These are phyloP conservation scores for Diutina siamensis DNA, from an alignment of 1,139 yeast genomes.

Conservation along the genomic window DNA sequence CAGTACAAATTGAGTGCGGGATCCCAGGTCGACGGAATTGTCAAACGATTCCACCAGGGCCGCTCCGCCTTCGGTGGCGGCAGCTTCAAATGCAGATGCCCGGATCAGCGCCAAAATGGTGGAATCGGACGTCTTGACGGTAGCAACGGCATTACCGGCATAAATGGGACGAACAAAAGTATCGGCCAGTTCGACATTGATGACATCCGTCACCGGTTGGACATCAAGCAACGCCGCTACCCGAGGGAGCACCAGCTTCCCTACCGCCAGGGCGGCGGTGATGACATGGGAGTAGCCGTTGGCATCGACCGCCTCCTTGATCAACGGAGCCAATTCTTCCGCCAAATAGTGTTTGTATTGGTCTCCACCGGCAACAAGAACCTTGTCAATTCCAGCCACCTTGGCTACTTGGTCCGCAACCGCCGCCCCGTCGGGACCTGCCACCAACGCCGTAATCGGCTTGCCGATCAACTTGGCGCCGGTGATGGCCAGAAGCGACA, in stretches of 20 bases:
- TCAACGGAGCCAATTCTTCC: slow-evolving; percentile 52
- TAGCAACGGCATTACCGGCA: slow-evolving; percentile 89
- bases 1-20: slow-evolving; percentile 41
- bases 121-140: slow-evolving; percentile 62
- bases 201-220: slow-evolving; percentile 81
- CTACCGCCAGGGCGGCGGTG: slow-evolving; percentile 74
- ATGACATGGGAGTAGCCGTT: slow-evolving; percentile 57
- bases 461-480: slow-evolving; percentile 59
- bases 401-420: slow-evolving; percentile 28
- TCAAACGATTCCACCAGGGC: slow-evolving; percentile 17
- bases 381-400: slow-evolving; percentile 28
- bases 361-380: slow-evolving; percentile 37
- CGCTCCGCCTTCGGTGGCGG: slow-evolving; percentile 40
- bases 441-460: slow-evolving; percentile 50
- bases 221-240: slow-evolving; percentile 74
- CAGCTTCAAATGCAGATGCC: slow-evolving; percentile 72
- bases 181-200: slow-evolving; percentile 48
- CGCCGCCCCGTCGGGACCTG: slow-evolving; percentile 41
- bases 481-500: slow-evolving; percentile 52
- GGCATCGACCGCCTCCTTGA: slow-evolving; percentile 33
- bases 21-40: background rate
- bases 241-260: slow-evolving; percentile 80
- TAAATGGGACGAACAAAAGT: slow-evolving; percentile 90
- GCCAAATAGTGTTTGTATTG: slow-evolving; percentile 50
- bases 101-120: slow-evolving; percentile 65